A percentile compares a stretch with the other conserved stretches of the same genome.
Evolutionary conservation across 352 stramenopile genomes (phyloP).

Genomic region (Peronosclerospora sorghi): DNA sequence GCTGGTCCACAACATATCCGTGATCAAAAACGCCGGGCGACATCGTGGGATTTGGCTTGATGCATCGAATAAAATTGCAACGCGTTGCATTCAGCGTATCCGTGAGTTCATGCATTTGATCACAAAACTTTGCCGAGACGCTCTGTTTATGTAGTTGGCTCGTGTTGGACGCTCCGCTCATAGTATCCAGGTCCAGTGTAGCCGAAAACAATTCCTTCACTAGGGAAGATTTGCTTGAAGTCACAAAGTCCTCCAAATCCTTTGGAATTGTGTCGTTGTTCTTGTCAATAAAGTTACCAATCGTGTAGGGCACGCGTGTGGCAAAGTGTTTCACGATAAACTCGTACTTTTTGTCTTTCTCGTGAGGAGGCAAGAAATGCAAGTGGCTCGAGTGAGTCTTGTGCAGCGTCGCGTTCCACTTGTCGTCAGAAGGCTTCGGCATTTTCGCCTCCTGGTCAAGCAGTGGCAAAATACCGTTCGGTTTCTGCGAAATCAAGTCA

Average conservation of each 20-base stretch:
- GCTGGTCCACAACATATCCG: slow-evolving; percentile 82
- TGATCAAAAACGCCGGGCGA: slow-evolving; percentile 74
- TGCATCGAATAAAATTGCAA: slow-evolving; percentile 85
- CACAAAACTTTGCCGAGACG: slow-evolving; percentile 76
- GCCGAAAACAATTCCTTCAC: slow-evolving; percentile 78
- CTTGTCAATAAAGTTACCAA: slow-evolving; percentile 93
- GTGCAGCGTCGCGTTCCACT: slow-evolving; percentile 77
- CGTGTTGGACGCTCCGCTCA: slow-evolving; percentile 27
- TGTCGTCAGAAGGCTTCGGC: slow-evolving; percentile 73
- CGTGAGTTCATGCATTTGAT: slow-evolving; percentile 81
- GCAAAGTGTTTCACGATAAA: slow-evolving; percentile 97
- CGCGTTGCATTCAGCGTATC: slow-evolving; percentile 77
- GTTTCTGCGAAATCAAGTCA: slow-evolving; percentile 69
- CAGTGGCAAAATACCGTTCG: slow-evolving; percentile 69
- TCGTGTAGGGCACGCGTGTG: slow-evolving; percentile 90
- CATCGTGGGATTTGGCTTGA: slow-evolving; percentile 87
- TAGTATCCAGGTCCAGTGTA: slow-evolving; percentile 41
- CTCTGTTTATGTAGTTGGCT: slow-evolving; percentile 42
- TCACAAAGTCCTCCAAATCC: slow-evolving; percentile 85
- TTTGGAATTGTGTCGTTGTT: slow-evolving; percentile 93
- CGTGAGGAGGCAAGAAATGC: slow-evolving; percentile 69
- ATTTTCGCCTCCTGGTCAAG: slow-evolving; percentile 75
- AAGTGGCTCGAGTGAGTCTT: slow-evolving; percentile 59
- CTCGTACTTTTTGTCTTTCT: slow-evolving; percentile 86
- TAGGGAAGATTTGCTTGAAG: slow-evolving; percentile 60